phyloP scores from a whole-genome alignment of 2,329 filamentous ascomycete species.

The Nigrospora osmanthi region DNA sequence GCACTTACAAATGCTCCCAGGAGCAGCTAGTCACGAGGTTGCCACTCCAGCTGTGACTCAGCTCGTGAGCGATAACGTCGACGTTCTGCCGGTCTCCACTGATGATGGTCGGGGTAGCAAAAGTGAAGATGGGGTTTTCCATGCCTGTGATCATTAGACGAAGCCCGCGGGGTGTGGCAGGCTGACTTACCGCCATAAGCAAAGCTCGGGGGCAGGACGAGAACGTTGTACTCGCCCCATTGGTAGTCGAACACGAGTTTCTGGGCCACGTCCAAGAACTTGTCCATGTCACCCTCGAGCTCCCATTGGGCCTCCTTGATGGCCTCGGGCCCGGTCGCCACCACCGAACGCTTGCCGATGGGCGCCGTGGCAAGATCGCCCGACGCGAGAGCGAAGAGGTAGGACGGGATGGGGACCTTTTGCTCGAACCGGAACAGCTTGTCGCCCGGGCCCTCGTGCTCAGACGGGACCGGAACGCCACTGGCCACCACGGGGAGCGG shows the following conservation, averaged over 20 bases:
- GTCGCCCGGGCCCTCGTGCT: constrained; percentile 38
- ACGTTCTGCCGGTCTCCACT: constrained; percentile 87
- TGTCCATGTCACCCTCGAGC: constrained; percentile 83
- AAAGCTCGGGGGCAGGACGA: constrained; percentile 84
- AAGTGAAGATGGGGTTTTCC: constrained; percentile 93
- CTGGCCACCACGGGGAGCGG: constrained; percentile 87
- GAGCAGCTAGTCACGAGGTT: constrained; percentile 74
- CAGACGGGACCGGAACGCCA: constrained; percentile 54
- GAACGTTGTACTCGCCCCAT: constrained; percentile 93
- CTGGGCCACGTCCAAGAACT: constrained; percentile 83
- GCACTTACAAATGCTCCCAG: constrained; percentile 69
- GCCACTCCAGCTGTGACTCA: constrained; percentile 75
- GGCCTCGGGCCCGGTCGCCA: constrained; percentile 84
- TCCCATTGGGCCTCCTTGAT: constrained; percentile 82
- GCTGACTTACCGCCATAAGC: constrained; percentile 64
- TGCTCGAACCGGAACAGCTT: constrained; percentile 82
- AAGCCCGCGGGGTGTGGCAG: neutral
- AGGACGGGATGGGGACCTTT: constrained; percentile 85
- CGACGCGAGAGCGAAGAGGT: constrained; percentile 86
- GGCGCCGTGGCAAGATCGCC: constrained; percentile 80
- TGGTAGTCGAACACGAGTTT: constrained; percentile 75
- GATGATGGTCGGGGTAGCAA: constrained; percentile 90
- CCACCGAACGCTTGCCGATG: constrained; percentile 77
- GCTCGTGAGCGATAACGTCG: constrained; percentile 79
- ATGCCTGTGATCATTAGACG: constrained; percentile 41